Base-by-base conservation (phyloP, 768 basidiomycete species). In the Leccinum pellstonianum region DNA sequence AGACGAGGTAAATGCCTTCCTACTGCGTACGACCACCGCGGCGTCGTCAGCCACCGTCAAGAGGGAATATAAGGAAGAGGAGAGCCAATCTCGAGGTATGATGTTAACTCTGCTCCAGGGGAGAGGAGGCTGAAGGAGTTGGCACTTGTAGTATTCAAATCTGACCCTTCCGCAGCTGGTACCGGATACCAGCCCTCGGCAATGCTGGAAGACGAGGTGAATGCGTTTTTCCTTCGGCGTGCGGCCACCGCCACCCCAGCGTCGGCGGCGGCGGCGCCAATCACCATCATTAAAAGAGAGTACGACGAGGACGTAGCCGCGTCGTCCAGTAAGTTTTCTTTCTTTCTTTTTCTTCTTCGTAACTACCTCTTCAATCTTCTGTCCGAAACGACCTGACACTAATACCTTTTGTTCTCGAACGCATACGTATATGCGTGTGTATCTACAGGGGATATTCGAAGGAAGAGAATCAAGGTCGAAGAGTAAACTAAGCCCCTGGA, bases 401-500 rank as follows among this genome's bases (percentile, higher is more conserved):
- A 19, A 43, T 27, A n/a, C 2, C 15, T 29, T 14, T 31, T 46
- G 12, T 23, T 23, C 19, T 27, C 25, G 14, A 49, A 60, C 19
- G 29, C 29, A 15, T 11, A 1, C 9, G 14, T n/a, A 41, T 41
- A 17, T 38, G 37, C 15, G 37, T 38, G 37, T 17, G 37, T 37
- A 37, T 0, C 12, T n/a, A 17, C 9, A 63, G 68, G 53, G 17
- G 38, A 48, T 17, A n/a, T n/a, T 41, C 38, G 17, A 27, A 47
- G 50, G 15, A 70, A 65, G 49, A 65, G 43, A 11, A 53, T 68
- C 49, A 68, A 68, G 55, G 46, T 61, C 11, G 63, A 70, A 29
- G 58, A 69, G 23, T 43, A 10, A 2, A 41, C 17, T 41, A n/a
- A n/a, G 54, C 25, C 59, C 25, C 25, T 25, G 25, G 25, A 59